Evolutionary conservation across 345 rosid genomes (phyloP).

Genomic region (Anastatica hierochuntica): DNA sequence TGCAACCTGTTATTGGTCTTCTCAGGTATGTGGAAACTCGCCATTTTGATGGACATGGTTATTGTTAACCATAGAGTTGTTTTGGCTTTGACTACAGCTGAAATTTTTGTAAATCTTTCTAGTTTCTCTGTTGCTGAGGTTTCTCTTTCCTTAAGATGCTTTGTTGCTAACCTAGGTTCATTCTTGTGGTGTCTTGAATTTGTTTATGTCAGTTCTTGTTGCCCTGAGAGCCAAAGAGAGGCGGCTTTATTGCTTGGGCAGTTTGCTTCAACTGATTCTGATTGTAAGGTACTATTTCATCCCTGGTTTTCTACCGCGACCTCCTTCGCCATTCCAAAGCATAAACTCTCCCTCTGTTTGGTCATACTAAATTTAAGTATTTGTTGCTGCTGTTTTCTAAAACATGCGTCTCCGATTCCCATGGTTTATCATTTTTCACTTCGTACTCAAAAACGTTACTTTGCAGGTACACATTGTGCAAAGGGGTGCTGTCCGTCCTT

Average conservation of each 20-base stretch:
- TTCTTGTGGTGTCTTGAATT: constrained; percentile 6
- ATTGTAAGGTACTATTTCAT: constrained; percentile 65
- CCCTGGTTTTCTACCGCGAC: not conserved
- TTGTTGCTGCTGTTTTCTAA: constrained; percentile 8
- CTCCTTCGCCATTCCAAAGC: not conserved
- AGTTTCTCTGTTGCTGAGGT: not conserved
- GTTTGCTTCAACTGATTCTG: constrained; percentile 97
- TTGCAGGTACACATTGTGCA: constrained; percentile 97
- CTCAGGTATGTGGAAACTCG: constrained; percentile 45
- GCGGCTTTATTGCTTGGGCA: constrained; percentile 98
- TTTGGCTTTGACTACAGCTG: not conserved
- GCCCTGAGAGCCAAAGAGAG: constrained; percentile 98
- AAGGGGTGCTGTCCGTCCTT: constrained; percentile 92
- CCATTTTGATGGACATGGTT: not conserved
- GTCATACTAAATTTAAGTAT: constrained; percentile 5
- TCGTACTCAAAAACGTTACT: not conserved
- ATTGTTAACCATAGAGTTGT: not conserved
- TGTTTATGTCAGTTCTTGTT: constrained; percentile 59
- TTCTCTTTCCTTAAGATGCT: no score
- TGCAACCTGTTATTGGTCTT: constrained; percentile 92
- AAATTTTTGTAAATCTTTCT: not conserved
- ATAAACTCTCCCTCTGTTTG: not conserved
- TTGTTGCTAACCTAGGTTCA: not conserved
- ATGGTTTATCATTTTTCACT: constrained; percentile 3
- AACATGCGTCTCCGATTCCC: not conserved